Evolutionary conservation across 768 basidiomycete genomes (phyloP), one percentile per base, ranked within the genome.

Genomic region (Podaxis sp.): DNA sequence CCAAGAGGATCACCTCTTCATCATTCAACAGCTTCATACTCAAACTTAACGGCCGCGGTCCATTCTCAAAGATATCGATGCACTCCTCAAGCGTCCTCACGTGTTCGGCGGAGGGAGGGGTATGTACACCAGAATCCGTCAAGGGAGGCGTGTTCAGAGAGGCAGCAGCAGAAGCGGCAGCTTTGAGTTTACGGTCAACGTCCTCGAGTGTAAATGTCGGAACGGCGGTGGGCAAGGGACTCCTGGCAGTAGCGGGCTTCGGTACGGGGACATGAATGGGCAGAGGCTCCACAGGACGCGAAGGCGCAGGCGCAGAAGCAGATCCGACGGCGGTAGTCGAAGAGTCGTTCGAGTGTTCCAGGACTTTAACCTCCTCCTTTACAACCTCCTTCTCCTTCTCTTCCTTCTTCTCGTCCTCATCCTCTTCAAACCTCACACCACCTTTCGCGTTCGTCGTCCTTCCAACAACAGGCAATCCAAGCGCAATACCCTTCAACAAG

Each of bases 1-100:
- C 84, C 51, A 99, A 80, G 61, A 95, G 59, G 59, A 99, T 89
- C 49, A 99, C 81, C 75, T 99, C 97, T 71, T 99, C 96, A 68
- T 99, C 94, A 57, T 85, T 91, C 69, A 99, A 76, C 66, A 85
- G 79, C 49, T 82, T 76, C 57, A 92, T 69, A 22, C 84, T 79
- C 9, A 75, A 77, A 24, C 84, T 82, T 7, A 86, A 78, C 3
- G 89, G 86, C 57, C 85, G 79, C 0, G 89, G 87, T 2, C 85
- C 87, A 62, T 87, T 85, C 70, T 91, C 90, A 68, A 90, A 93
- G 59, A 98, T 80, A 24, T 89, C 84, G 59, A 93, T 80, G 68
- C 90, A 90, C 66, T 95, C 92, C 42, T 89, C 87, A 7, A 95
- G 76, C 1, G 89, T 76, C 19, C 95, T 82, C 0, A 67, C 61